Percentiles rank a stretch among this genome's conserved stretches.
These are phyloP conservation scores for Massospora cicadina DNA, from an alignment of 371 early-diverging fungal species.

Conservation along the genomic window DNA sequence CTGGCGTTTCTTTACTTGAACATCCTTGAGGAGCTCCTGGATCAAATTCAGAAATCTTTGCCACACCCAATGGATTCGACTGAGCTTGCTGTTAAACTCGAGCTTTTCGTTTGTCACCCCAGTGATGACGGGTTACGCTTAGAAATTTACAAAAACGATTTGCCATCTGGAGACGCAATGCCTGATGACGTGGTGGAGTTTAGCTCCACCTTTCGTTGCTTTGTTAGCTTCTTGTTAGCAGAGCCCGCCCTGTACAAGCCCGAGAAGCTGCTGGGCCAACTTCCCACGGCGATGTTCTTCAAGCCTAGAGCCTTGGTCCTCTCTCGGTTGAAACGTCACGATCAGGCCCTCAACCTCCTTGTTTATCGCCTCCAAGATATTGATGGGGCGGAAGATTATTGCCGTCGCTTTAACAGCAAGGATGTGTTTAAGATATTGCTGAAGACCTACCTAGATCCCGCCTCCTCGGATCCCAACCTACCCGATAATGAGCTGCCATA, in stretches of 20 bases:
- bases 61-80: neutral
- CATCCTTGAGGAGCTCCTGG: conserved; percentile 19
- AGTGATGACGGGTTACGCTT: neutral
- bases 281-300: conserved; percentile 57
- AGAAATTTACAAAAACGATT: neutral
- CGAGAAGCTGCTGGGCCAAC: conserved; percentile 46
- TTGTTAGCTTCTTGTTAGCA: conserved; percentile 45
- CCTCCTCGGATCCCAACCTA: neutral
- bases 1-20: conserved; percentile 52
- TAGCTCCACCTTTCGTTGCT: conserved; percentile 7
- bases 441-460: neutral
- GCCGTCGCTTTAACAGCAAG: neutral
- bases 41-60: neutral
- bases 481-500: neutral
- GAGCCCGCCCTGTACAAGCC: conserved; percentile 50
- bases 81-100: neutral
- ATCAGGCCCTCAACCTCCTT: conserved; percentile 67
- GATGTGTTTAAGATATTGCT: neutral
- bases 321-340: conserved; percentile 65
- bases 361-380: conserved; percentile 56
- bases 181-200: neutral
- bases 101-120: neutral
- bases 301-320: conserved; percentile 70
- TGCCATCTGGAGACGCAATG: neutral
- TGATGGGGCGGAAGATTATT: conserved; percentile 57